These are phyloP conservation scores for Plasmodium chabaudi DNA, from an alignment of 169 alveolate genomes.

Conservation along the genomic window DNA sequence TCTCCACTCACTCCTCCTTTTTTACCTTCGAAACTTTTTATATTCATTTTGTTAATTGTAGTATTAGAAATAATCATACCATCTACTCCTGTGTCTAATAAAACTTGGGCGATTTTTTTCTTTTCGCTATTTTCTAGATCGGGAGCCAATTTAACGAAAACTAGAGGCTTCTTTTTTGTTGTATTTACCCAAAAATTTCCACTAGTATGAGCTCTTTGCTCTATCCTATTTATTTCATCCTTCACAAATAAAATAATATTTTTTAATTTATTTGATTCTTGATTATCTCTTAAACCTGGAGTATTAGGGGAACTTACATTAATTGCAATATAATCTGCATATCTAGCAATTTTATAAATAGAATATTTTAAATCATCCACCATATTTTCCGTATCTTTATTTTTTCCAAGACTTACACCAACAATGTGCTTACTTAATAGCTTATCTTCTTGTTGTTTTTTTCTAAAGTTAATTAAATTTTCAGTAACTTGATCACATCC, in stretches of 20 bases:
- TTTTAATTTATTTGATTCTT: slow-evolving; percentile 80
- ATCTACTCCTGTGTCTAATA: slow-evolving; percentile 83
- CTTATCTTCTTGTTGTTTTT: slow-evolving; percentile 81
- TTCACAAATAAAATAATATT: slow-evolving; percentile 79
- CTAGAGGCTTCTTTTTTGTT: slow-evolving; percentile 74
- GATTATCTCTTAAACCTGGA: slow-evolving; percentile 86
- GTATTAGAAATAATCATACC: slow-evolving; percentile 90
- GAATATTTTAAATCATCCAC: slow-evolving; percentile 81
- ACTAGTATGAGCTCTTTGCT: background rate
- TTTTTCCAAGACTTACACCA: slow-evolving; percentile 90
- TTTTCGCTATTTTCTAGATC: slow-evolving; percentile 85
- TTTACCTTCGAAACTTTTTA: slow-evolving; percentile 55
- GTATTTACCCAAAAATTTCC: slow-evolving; percentile 61
- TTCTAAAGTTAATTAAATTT: slow-evolving; percentile 79
- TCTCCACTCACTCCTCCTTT: slow-evolving; percentile 91
- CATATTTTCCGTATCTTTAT: slow-evolving; percentile 82
- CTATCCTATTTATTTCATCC: slow-evolving; percentile 62
- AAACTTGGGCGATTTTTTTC: slow-evolving; percentile 89
- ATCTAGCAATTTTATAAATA: slow-evolving; percentile 82
- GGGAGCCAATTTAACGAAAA: slow-evolving; percentile 81
- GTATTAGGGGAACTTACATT: slow-evolving; percentile 92
- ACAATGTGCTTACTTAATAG: slow-evolving; percentile 83
- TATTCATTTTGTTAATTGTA: slow-evolving; percentile 78
- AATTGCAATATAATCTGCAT: slow-evolving; percentile 88
- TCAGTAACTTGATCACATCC: slow-evolving; percentile 85